Conservation (phyloP, 495 filamentous ascomycete species). For the Talaromyces nanjingensis region DNA sequence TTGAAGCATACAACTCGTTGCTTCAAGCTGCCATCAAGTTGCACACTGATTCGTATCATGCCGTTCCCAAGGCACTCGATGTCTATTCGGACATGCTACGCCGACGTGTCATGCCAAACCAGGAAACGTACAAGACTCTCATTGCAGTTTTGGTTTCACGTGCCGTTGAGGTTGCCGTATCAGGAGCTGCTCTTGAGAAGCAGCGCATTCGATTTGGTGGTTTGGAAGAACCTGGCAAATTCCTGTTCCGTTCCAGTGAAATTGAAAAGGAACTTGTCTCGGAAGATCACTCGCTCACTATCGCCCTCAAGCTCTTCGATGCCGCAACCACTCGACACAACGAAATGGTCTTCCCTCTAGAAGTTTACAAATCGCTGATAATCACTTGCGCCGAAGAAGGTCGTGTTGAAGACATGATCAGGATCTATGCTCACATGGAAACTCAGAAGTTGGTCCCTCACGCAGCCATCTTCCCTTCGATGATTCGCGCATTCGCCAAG, state of each 20-base stretch:
- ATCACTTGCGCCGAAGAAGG: conserved; percentile 76
- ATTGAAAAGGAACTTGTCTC: conserved; percentile 72
- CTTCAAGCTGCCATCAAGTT: conserved; percentile 75
- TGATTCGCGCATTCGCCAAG: conserved; percentile 87
- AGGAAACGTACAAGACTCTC: conserved; percentile 77
- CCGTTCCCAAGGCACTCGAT: conserved; percentile 83
- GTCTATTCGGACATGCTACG: conserved; percentile 95
- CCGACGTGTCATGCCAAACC: conserved; percentile 72
- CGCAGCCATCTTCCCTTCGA: conserved; percentile 74
- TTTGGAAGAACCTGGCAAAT: conserved; percentile 78
- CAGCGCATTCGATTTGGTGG: conserved; percentile 75
- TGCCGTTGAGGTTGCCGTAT: conserved; percentile 61
- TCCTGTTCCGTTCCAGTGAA: conserved; percentile 82
- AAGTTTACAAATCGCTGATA: conserved; percentile 76
- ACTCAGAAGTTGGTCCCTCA: conserved; percentile 59
- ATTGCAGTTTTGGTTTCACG: conserved; percentile 74
- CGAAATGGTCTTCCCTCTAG: conserved; percentile 52
- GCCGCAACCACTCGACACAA: conserved; percentile 51
- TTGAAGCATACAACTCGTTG: conserved; percentile 83
- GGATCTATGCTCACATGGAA: conserved; percentile 87
- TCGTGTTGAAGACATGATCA: conserved; percentile 78
- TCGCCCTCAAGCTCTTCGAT: conserved; percentile 80
- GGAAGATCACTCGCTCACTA: conserved; percentile 77
- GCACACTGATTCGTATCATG: conserved; percentile 59
- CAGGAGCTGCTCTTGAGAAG: conserved; percentile 65